These are phyloP conservation scores for Actinomucor elegans DNA, from an alignment of 371 early-diverging fungal genomes.

Conservation along the genomic window DNA sequence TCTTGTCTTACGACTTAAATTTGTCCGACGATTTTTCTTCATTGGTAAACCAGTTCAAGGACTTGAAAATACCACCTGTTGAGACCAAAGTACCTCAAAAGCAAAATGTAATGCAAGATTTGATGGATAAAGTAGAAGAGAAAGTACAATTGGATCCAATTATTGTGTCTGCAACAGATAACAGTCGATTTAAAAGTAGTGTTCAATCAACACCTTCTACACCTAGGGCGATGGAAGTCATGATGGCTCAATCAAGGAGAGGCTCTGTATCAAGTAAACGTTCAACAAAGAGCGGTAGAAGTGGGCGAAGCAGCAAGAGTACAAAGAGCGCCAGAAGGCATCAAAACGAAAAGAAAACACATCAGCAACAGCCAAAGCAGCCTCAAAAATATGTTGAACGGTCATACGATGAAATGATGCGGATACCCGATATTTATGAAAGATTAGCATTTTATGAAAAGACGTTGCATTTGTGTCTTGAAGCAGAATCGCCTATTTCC, in stretches of 20 bases:
- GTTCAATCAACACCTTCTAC: neutral
- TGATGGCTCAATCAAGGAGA: slow-evolving; percentile 2
- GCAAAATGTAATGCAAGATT: neutral
- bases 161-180: neutral
- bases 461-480: slow-evolving; percentile 27
- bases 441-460: slow-evolving; percentile 39
- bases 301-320: slow-evolving; percentile 5
- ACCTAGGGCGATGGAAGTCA: too few relatives aligned
- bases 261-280: slow-evolving; percentile 18
- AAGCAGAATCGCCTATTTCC: slow-evolving; percentile 25
- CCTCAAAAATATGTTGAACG: slow-evolving; percentile 28
- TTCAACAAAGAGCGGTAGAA: too few relatives aligned
- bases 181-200: too few relatives aligned
- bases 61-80: slow-evolving; percentile 4
- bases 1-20: slow-evolving; percentile 10
- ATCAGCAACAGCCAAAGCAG: slow-evolving; percentile 2
- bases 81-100: neutral
- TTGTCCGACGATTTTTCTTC: slow-evolving; percentile 25
- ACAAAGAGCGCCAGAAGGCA: slow-evolving; percentile 4
- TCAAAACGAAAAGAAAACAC: slow-evolving; percentile 1
- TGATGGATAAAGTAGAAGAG: neutral
- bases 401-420: slow-evolving; percentile 40
- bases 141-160: slow-evolving; percentile 2
- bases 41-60: slow-evolving; percentile 17
- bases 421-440: slow-evolving; percentile 34